Evolutionary conservation across 805 yeast species (phyloP), one percentile per base, ranked within the genome.

Genomic region (Saccharomycopsis sp.): DNA sequence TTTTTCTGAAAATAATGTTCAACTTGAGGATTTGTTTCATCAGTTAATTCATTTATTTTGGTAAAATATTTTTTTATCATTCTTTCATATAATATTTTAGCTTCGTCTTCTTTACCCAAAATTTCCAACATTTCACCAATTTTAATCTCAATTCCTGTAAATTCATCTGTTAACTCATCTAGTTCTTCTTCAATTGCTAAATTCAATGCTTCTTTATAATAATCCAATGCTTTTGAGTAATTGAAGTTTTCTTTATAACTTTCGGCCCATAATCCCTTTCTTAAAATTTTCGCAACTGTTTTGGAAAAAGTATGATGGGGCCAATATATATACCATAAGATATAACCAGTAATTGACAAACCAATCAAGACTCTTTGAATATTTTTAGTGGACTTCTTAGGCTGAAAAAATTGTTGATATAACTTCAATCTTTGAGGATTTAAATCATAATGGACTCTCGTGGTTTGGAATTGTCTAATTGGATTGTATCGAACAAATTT

Each of bases 101-200:
- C 94, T 39, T 79, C 81, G 12, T 72, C 72, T 25, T 53, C 49
- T 74, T 72, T 67, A 17, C 66, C 69, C 50, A 86, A 58, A 31
- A 78, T 66, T 52, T 85, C 95, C 54, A 75, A 83, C 86, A 86
- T 80, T 52, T 87, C 95, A 9, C 81, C 94, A 27, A 85, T 64
- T 52, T 88, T 85, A 56, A 89, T 65, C 53, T 88, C 94, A 39
- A 89, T 74, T 0, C 96, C 96, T 0, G 96, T 88, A 57, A 83
- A 88, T 52, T 83, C 89, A 52, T 85, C 92, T 42, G 75, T 66
- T 25, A 81, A 51, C 9, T 69, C 70, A 46, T 74, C 71, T 61
- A 85, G 56, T 0, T 66, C 67, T 34, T 44, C 34, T 21, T 67
- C 62, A 28, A 76, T 69, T 30, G 86, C 79, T 46, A 72, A 69